Evolutionary conservation across 306 rosid species (phyloP).

Genomic region (Sicyos baderoa): DNA sequence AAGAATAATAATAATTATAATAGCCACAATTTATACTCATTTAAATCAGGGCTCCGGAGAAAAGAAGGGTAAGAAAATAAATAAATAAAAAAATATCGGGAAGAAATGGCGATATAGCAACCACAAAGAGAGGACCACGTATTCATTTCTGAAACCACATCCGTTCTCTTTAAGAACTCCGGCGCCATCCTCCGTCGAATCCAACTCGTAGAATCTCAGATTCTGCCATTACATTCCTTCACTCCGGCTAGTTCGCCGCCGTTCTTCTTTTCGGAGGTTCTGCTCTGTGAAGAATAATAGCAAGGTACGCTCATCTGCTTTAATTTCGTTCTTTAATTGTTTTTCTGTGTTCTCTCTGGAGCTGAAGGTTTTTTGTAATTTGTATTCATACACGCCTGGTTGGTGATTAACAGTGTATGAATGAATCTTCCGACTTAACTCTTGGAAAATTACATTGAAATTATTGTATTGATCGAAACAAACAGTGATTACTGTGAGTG

Average conservation of each 20-base stretch:
- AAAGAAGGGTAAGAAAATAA: background rate
- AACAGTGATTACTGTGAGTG: background rate
- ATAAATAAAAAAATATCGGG: conserved; percentile 12
- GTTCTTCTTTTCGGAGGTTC: background rate
- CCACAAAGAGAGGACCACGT: conserved; percentile 58
- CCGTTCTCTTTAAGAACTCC: conserved; percentile 30
- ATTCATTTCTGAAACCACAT: conserved; percentile 43
- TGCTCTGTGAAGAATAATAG: conserved; percentile 29
- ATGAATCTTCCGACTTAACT: background rate
- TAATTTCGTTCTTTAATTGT: background rate
- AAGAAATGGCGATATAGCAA: conserved; percentile 17
- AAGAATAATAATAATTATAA: too few relatives aligned
- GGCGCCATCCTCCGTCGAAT: conserved; percentile 13
- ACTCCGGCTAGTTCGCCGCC: conserved; percentile 1
- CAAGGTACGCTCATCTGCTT: background rate
- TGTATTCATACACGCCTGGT: background rate
- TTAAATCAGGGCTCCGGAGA: background rate
- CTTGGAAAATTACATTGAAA: background rate
- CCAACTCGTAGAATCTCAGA: conserved; percentile 8
- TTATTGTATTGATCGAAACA: background rate
- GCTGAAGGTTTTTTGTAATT: background rate
- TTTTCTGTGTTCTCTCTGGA: background rate
- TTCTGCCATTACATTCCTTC: background rate
- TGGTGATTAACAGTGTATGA: background rate
- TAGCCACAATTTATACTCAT: background rate